Conservation (phyloP, 106 monocot species). For the Acorus calamus region DNA sequence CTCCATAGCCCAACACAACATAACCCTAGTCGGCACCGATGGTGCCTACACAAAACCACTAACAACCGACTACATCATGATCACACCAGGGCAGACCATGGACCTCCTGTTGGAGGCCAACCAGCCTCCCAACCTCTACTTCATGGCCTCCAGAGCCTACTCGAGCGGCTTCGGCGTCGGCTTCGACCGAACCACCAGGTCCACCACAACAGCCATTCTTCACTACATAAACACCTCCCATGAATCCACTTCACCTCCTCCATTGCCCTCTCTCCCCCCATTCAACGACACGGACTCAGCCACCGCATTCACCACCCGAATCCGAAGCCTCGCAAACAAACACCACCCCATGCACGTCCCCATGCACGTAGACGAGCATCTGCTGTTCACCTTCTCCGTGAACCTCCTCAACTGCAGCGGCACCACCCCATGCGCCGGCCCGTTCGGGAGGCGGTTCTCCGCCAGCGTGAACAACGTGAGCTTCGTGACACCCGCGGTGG, state of each 20-base stretch:
- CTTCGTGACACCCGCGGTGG: conserved; percentile 4
- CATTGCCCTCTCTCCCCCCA: too few species aligned
- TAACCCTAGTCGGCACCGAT: conserved; percentile 16
- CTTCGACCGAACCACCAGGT: conserved; percentile 9
- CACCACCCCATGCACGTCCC: too few species aligned
- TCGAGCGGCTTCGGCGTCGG: background rate
- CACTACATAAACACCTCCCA: background rate
- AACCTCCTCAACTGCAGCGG: background rate
- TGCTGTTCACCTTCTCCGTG: too few species aligned
- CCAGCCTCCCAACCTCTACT: conserved; percentile 7
- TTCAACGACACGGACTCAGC: too few species aligned
- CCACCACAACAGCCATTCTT: conserved; percentile 3
- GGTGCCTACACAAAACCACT: conserved; percentile 12
- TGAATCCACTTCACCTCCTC: too few species aligned
- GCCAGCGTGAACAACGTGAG: conserved; percentile 27
- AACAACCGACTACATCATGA: conserved; percentile 3
- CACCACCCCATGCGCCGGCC: background rate
- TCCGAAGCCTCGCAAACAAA: too few species aligned
- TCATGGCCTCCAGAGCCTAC: conserved; percentile 12
- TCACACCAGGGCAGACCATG: conserved; percentile 18
- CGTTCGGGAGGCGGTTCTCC: background rate
- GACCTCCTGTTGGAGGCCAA: conserved; percentile 9
- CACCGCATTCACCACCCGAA: too few species aligned
- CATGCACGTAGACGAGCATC: too few species aligned
- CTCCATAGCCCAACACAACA: conserved; percentile 8